Conservation (phyloP, 192 early-diverging fungal genomes). For the Coemansia sp. region DNA sequence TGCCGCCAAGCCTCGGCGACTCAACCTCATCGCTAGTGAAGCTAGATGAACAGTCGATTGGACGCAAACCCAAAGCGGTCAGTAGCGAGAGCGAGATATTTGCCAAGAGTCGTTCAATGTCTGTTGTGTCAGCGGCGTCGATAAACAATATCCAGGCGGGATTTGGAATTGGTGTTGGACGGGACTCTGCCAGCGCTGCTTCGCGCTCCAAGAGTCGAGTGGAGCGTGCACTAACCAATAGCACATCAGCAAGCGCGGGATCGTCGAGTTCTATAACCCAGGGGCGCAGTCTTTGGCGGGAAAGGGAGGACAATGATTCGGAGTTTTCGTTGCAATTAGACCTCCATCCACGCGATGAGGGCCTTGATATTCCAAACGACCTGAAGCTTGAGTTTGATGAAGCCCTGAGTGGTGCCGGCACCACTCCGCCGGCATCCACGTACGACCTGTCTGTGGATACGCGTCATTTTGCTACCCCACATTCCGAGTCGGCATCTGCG, state of each 20-base stretch:
- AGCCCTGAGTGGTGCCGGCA: constrained; percentile 30
- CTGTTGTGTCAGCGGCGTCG: constrained; percentile 32
- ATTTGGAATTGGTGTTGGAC: not conserved
- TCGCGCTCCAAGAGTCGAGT: not conserved
- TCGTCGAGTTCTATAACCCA: constrained; percentile 1
- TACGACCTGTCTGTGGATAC: constrained; percentile 20
- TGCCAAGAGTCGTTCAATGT: constrained; percentile 46
- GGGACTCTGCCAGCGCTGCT: not conserved
- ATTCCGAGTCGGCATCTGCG: constrained; percentile 9
- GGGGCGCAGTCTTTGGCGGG: not conserved
- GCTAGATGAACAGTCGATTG: not conserved
- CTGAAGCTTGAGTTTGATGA: constrained; percentile 51
- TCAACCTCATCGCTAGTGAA: constrained; percentile 23
- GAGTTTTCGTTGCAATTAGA: constrained; percentile 47
- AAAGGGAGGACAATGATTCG: constrained; percentile 24
- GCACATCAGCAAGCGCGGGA: not conserved
- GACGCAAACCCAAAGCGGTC: constrained; percentile 5
- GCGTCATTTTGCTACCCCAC: constrained; percentile 3
- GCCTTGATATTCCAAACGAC: constrained; percentile 41
- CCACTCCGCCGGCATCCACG: constrained; percentile 30
- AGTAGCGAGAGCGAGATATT: constrained; percentile 16
- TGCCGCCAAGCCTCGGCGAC: constrained; percentile 5
- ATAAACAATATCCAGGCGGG: constrained; percentile 3
- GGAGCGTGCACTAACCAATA: constrained; percentile 1
- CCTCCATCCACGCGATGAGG: constrained; percentile 24